Evolutionary conservation across 495 filamentous ascomycete genomes (phyloP), one percentile per base, ranked within the genome.

Genomic region (Melanomma pulvis-pyrius): DNA sequence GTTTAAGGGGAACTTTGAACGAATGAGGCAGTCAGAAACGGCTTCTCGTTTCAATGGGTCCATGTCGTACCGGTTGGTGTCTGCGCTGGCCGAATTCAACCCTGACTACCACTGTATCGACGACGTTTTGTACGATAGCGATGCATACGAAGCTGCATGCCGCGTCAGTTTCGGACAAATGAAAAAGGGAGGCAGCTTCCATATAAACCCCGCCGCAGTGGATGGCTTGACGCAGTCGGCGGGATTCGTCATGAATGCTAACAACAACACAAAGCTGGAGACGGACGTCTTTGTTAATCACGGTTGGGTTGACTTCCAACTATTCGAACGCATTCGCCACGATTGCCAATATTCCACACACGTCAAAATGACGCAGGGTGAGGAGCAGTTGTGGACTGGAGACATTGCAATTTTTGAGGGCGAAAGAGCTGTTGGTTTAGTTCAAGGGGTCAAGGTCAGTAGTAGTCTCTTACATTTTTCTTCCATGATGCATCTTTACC

Each of bases 241-340:
- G 9, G 90, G 90, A 17, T 93, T 94, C 75, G 87, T 89, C 66
- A 87, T 91, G 78, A 93, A 93, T 71, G 89, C 84, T 15, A 92
- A 86, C 57, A 89, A 91, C 70, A 83, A 82, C 21, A 82, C 87
- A 2, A 87, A 92, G 67, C 87, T 86, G 0, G 84, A 85, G 61
- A 85, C 89, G 59, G 79, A 86, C 48, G 87, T 91, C 29, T 93
- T 85, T 72, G 86, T 93, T 61, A 90, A 87, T 46, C 91, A 93
- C 69, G 89, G 90, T 17, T 90, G 90, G 87, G 85, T 89, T 66
- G 87, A 83, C 0, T 83, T 92, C 79, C 82, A 85, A 17, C 86
- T 92, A 63, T 81, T 86, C 63, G 86, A 89, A 70, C 81, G 83
- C 34, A 82, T 93, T 21, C 77, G 80, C 21, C 78, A 82, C 0